Evolutionary conservation across 352 stramenopile species (phyloP).

Genomic region (Globisporangium mamillatum): DNA sequence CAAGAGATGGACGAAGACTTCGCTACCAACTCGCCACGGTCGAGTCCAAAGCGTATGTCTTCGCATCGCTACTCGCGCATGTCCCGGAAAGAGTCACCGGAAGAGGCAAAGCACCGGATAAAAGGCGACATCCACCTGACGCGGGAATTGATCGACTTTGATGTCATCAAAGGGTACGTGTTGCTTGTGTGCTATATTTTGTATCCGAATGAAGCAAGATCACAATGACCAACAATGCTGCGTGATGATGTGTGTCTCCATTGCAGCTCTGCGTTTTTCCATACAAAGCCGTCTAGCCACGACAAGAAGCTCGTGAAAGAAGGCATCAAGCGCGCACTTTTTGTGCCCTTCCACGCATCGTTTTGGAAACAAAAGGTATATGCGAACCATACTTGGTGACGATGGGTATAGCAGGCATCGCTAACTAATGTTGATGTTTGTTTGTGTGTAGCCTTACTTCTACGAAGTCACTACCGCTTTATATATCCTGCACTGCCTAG

Average conservation of each 20-base stretch:
- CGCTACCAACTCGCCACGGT: constrained; percentile 21
- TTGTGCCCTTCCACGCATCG: constrained; percentile 65
- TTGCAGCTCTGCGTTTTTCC: constrained; percentile 72
- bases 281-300: constrained; percentile 81
- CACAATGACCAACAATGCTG: background rate
- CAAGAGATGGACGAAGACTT: constrained; percentile 45
- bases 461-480: constrained; percentile 58
- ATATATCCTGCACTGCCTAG: constrained; percentile 50
- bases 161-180: constrained; percentile 80
- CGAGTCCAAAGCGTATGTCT: constrained; percentile 23
- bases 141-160: constrained; percentile 84
- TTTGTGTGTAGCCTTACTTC: constrained; percentile 40
- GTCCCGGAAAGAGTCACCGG: constrained; percentile 50
- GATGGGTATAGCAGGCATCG: too few species aligned
- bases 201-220: background rate
- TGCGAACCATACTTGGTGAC: background rate
- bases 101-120: constrained; percentile 37
- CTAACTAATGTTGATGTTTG: constrained; percentile 1
- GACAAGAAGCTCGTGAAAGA: constrained; percentile 79
- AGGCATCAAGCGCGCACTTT: constrained; percentile 60
- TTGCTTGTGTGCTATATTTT: background rate
- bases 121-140: constrained; percentile 63
- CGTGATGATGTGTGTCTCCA: background rate
- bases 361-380: constrained; percentile 74
- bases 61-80: constrained; percentile 28